A percentile compares a stretch with the other conserved stretches of the same genome.
Evolutionary conservation across 768 basidiomycete species (phyloP).

Genomic region (Lanmaoa rubissima): DNA sequence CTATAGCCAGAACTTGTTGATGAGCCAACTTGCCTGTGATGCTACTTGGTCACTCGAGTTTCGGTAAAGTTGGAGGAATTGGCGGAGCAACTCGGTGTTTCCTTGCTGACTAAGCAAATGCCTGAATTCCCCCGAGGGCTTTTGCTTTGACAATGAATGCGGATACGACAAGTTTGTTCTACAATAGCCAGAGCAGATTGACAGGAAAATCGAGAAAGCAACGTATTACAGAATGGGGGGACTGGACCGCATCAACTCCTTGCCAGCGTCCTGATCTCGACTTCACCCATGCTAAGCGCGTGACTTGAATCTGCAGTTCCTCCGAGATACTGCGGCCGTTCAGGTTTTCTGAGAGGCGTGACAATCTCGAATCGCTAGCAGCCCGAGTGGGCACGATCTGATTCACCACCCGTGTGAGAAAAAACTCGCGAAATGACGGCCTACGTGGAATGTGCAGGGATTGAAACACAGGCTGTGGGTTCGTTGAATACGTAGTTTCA

Average conservation of each 20-base stretch:
- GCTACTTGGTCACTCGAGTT: constrained; percentile 9
- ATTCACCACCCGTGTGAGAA: constrained; percentile 13
- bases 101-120: constrained; percentile 30
- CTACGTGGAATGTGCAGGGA: not conserved
- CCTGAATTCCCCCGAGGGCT: too few species aligned
- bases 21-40: constrained; percentile 8
- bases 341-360: not conserved
- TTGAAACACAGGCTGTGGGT: constrained; percentile 2
- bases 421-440: constrained; percentile 4
- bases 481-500: not conserved
- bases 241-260: not conserved
- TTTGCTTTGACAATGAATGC: not conserved
- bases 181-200: too few species aligned
- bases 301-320: not conserved
- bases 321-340: not conserved
- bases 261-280: too few species aligned
- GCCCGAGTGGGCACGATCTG: not conserved
- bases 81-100: constrained; percentile 31
- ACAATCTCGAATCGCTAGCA: not conserved
- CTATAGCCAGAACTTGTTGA: not conserved
- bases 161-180: not conserved
- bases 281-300: not conserved
- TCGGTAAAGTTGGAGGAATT: constrained; percentile 11
- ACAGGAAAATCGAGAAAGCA: not conserved
- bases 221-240: too few species aligned